Conservation (phyloP, 2,329 filamentous ascomycete species). For the Pezicula carpinea region DNA sequence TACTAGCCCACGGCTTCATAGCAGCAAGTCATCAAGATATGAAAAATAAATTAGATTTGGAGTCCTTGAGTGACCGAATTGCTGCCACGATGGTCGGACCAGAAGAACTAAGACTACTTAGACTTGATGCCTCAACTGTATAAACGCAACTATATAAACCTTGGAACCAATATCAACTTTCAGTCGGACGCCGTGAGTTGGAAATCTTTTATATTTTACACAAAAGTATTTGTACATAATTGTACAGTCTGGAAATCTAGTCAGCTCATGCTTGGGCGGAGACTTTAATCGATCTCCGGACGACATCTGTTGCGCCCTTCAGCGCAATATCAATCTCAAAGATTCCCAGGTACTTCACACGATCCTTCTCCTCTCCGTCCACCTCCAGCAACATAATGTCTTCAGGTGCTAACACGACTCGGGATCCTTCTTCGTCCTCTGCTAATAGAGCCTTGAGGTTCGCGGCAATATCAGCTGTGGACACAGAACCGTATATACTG, state of each 20-base stretch:
- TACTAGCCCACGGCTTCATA: too few relatives aligned
- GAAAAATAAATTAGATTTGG: too few relatives aligned
- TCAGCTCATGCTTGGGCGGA: slow-evolving; percentile 29
- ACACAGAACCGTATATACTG: slow-evolving; percentile 47
- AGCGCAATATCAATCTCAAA: slow-evolving; percentile 47
- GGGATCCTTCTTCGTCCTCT: slow-evolving; percentile 44
- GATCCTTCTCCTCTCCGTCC: slow-evolving; percentile 31
- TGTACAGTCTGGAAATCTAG: slow-evolving; percentile 1
- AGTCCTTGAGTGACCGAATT: too few relatives aligned
- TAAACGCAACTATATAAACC: too few relatives aligned
- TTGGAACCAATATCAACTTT: too few relatives aligned
- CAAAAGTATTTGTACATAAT: slow-evolving; percentile 13
- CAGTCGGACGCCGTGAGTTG: too few relatives aligned
- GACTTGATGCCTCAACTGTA: too few relatives aligned
- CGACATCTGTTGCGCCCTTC: slow-evolving; percentile 37
- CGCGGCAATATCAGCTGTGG: slow-evolving; percentile 44
- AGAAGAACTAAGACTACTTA: too few relatives aligned
- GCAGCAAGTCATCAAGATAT: too few relatives aligned
- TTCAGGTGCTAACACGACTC: slow-evolving; percentile 42
- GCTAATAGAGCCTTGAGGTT: slow-evolving; percentile 43
- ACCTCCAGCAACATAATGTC: slow-evolving; percentile 44
- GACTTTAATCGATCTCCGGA: slow-evolving; percentile 38
- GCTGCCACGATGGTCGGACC: too few relatives aligned
- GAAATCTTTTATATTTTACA: neutral
- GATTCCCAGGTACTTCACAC: slow-evolving; percentile 47